Base-by-base conservation (phyloP, 2,329 filamentous ascomycete genomes). In the Lasiodiplodia sp. region DNA sequence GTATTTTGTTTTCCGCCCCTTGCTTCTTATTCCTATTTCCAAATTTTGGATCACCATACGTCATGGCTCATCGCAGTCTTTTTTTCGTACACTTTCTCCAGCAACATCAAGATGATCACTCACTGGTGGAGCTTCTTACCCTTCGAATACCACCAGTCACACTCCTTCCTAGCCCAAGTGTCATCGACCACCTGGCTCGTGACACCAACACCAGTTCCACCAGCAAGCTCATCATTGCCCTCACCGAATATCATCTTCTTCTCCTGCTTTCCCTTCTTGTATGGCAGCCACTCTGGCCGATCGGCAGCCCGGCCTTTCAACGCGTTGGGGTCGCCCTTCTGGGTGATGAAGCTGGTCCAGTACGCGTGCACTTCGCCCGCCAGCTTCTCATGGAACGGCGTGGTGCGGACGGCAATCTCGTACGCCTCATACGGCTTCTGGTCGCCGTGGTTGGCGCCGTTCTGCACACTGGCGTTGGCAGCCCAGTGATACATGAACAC, bases 401-500 rank as follows among this genome's bases (percentile, higher is more conserved):
- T 76, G 23, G 75, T 68, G 18, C 73, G 71, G 0, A 74, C 72
- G 0, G 68, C 64, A 1, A 72, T 72, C 14, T 76, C 74, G 52
- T 77, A 73, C 1, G 73, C 72, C 55, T 79, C 77, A 56, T 79
- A 79, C 57, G 70, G 74, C 71, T 79, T 77, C 66, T 79, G 75
- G 51, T 79, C 77, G 8, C 75, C 77, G 44, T 79, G 77, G 18
- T 76, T 76, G 21, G 78, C 77, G 23, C 77, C 76, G 12, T 74
- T 72, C 18, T 77, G 64, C 3, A 78, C 69, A 3, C 74, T 75
- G 31, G 49, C 87, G n/a, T 80, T 81, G 0, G 86, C 82, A 0
- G 87, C 88, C 75, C 84, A 91, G 74, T 89, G 86, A 74, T 90
- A 91, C 0, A 89, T 80, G 71, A 87, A 88, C 0, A 86, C 86